Percentiles rank a stretch among this genome's conserved stretches.
These are phyloP conservation scores for Saccharomycopsis malanga DNA, from an alignment of 805 yeast genomes.

Conservation along the genomic window DNA sequence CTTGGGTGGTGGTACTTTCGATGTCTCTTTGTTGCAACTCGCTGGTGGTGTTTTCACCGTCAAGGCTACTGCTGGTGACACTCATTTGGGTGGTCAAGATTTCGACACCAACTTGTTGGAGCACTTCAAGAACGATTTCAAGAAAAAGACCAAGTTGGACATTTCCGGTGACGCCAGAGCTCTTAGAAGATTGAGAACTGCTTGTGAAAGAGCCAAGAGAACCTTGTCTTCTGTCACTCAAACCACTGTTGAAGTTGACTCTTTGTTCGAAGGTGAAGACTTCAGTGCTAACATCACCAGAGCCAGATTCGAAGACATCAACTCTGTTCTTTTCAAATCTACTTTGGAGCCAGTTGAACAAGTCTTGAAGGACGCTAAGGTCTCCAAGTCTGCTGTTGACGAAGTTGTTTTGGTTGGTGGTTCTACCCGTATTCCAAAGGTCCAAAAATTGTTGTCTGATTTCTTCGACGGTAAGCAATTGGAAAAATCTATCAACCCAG, in stretches of 20 bases:
- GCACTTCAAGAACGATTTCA: constrained; percentile 90
- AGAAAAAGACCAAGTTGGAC: constrained; percentile 91
- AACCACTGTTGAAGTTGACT: constrained; percentile 94
- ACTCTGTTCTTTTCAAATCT: constrained; percentile 87
- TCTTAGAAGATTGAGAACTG: constrained; percentile 95
- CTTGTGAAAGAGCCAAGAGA: constrained; percentile 99
- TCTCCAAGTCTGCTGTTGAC: constrained; percentile 77
- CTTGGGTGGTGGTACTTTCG: constrained; percentile 99
- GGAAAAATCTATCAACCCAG: constrained; percentile 96
- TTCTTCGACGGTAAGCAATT: constrained; percentile 95
- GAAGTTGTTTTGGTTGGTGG: constrained; percentile 98
- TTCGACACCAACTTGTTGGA: constrained; percentile 93
- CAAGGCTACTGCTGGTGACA: constrained; percentile 98
- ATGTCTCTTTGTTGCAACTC: constrained; percentile 86
- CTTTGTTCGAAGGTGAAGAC: constrained; percentile 92
- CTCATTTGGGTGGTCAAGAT: constrained; percentile 99
- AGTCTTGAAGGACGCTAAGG: constrained; percentile 87
- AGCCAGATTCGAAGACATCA: constrained; percentile 96
- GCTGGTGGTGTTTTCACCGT: constrained; percentile 97
- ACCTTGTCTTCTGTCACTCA: constrained; percentile 93
- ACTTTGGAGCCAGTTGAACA: constrained; percentile 92
- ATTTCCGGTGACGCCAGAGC: constrained; percentile 90
- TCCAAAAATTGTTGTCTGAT: constrained; percentile 89
- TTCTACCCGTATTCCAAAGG: constrained; percentile 98
- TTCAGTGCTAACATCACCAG: constrained; percentile 90